These are phyloP conservation scores for Kuraishia molischiana DNA, from an alignment of 805 yeast genomes.

Conservation along the genomic window DNA sequence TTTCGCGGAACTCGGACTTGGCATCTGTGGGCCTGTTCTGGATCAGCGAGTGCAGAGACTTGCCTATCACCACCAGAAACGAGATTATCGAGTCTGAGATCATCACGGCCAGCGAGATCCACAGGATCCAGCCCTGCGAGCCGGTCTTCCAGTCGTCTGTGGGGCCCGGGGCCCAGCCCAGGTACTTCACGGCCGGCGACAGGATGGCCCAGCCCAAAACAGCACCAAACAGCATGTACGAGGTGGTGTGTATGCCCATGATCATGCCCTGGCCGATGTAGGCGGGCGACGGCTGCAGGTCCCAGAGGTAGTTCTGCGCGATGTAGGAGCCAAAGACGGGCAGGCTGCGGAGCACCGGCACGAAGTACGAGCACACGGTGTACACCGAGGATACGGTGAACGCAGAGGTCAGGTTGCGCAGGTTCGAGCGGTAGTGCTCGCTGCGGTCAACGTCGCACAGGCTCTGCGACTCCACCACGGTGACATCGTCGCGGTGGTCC, in stretches of 20 bases:
- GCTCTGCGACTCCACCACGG: constrained; percentile 23
- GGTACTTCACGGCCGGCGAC: constrained; percentile 65
- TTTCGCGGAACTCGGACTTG: not conserved
- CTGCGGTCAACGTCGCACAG: constrained; percentile 15
- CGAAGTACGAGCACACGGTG: constrained; percentile 61
- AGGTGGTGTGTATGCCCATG: constrained; percentile 89
- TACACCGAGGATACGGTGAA: constrained; percentile 63
- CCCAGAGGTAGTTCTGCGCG: constrained; percentile 66
- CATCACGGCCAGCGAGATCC: constrained; percentile 92
- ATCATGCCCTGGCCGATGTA: constrained; percentile 96
- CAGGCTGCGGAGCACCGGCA: constrained; percentile 56
- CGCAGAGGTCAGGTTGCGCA: constrained; percentile 48
- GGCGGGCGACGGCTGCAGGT: constrained; percentile 93
- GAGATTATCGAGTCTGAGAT: constrained; percentile 84
- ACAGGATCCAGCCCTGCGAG: constrained; percentile 94
- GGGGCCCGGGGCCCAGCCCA: constrained; percentile 85
- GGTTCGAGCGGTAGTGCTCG: constrained; percentile 41
- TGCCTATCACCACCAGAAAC: constrained; percentile 49
- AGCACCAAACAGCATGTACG: constrained; percentile 87
- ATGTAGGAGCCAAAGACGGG: constrained; percentile 69
- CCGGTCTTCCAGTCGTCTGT: constrained; percentile 91
- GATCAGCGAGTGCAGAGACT: constrained; percentile 20
- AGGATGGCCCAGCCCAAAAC: constrained; percentile 85
- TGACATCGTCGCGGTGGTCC: constrained; percentile 9
- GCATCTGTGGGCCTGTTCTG: not conserved